phyloP scores from a whole-genome alignment of 139 green algal genomes.

The Chlorella sp. region DNA sequence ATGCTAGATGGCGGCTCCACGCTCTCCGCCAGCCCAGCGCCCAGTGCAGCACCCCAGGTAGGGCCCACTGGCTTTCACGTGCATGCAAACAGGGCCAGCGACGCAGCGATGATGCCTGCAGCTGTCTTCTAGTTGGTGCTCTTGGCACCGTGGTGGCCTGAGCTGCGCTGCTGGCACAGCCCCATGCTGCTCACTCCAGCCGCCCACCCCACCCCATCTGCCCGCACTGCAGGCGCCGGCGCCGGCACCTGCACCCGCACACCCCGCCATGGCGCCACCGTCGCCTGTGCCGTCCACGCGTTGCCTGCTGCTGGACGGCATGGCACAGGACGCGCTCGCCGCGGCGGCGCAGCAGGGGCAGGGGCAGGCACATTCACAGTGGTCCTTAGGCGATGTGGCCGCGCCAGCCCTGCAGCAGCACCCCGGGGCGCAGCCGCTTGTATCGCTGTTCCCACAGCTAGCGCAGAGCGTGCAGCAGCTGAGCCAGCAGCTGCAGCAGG shows the following conservation, averaged over 20 bases:
- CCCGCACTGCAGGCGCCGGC: neutral
- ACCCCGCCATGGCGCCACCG: neutral
- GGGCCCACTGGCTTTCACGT: too few species aligned
- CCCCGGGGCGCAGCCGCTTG: neutral
- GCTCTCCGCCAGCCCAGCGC: neutral
- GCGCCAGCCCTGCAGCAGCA: neutral
- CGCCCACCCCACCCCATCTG: too few species aligned
- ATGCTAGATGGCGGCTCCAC: neutral
- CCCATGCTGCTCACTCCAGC: too few species aligned
- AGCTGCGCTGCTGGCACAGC: too few species aligned
- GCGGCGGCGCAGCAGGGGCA: neutral
- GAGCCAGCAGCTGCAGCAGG: constrained; percentile 7
- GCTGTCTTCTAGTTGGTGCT: too few species aligned
- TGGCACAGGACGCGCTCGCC: neutral
- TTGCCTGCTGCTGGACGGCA: constrained; percentile 2
- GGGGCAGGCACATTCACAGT: neutral
- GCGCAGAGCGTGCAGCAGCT: neutral
- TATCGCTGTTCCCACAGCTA: neutral
- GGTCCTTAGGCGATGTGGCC: too few species aligned
- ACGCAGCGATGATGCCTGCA: too few species aligned
- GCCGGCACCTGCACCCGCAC: neutral
- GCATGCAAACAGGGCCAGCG: too few species aligned
- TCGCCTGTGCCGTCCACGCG: neutral
- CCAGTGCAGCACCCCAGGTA: too few species aligned
- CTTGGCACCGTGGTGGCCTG: too few species aligned